Conservation (phyloP, 495 filamentous ascomycete species). For the Lichenothelia convexa region DNA sequence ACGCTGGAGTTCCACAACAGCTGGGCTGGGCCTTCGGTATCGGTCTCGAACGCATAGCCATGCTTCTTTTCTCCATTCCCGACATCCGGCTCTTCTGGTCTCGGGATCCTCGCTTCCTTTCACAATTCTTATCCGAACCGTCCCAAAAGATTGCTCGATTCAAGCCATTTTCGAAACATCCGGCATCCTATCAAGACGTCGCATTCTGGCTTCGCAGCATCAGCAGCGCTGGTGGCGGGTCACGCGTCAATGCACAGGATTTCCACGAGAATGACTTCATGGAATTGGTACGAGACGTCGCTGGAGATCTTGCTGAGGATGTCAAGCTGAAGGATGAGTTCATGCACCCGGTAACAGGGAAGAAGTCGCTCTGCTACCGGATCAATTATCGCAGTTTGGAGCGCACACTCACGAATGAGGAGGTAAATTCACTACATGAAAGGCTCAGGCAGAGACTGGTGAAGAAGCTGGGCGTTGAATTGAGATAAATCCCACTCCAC, state of each 20-base stretch:
- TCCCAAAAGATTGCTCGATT: slow-evolving; percentile 40
- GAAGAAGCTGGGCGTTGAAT: slow-evolving; percentile 55
- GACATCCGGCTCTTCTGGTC: slow-evolving; percentile 99
- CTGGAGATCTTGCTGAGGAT: slow-evolving; percentile 71
- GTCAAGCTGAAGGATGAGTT: slow-evolving; percentile 72
- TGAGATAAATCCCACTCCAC: too few relatives aligned
- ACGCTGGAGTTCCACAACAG: slow-evolving; percentile 55
- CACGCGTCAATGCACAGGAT: not conserved
- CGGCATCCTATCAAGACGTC: slow-evolving; percentile 74
- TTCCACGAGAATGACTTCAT: slow-evolving; percentile 96
- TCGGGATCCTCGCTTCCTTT: slow-evolving; percentile 57
- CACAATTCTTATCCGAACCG: slow-evolving; percentile 44
- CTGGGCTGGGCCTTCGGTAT: slow-evolving; percentile 93
- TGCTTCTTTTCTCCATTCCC: slow-evolving; percentile 88
- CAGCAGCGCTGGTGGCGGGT: slow-evolving; percentile 11
- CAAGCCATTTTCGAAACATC: slow-evolving; percentile 74
- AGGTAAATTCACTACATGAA: slow-evolving; percentile 60
- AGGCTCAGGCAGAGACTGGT: slow-evolving; percentile 42
- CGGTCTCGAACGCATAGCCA: slow-evolving; percentile 82
- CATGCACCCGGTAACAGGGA: slow-evolving; percentile 65
- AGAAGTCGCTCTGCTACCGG: slow-evolving; percentile 76
- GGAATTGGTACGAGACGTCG: slow-evolving; percentile 71
- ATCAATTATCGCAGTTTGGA: slow-evolving; percentile 86
- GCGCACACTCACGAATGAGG: slow-evolving; percentile 63
- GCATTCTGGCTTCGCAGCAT: slow-evolving; percentile 60